Conservation (phyloP, 2,329 filamentous ascomycete genomes). For the Ceratocystis smalleyi region DNA sequence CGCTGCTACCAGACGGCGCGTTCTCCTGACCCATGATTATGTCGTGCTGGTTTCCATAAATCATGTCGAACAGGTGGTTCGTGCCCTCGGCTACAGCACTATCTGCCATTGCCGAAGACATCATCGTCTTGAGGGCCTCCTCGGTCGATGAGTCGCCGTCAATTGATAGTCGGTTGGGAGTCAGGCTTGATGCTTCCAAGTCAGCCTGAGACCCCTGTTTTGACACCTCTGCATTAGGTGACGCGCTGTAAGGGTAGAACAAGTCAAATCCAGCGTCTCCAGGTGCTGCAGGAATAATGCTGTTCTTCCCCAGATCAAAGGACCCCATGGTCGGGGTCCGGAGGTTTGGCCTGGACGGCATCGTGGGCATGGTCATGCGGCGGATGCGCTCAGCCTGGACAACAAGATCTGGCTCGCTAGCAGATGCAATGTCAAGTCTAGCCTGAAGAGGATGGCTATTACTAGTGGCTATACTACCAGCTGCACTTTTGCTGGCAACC, state of each 20-base stretch:
- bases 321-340: neutral
- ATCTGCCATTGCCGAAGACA: neutral
- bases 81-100: slow-evolving; percentile 1
- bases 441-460: neutral
- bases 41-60: slow-evolving; percentile 12
- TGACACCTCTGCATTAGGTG: neutral
- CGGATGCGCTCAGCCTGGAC: slow-evolving; percentile 42
- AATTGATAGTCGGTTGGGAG: neutral
- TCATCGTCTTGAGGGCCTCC: slow-evolving; percentile 1
- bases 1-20: neutral
- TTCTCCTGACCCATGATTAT: neutral
- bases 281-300: slow-evolving; percentile 1
- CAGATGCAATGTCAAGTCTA: slow-evolving; percentile 22
- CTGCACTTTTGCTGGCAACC: slow-evolving; percentile 20
- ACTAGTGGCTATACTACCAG: slow-evolving; percentile 20
- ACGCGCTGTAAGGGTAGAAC: neutral
- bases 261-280: slow-evolving; percentile 7
- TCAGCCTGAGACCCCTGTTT: neutral
- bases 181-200: neutral
- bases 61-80: slow-evolving; percentile 8
- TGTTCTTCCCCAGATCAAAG: neutral
- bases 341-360: slow-evolving; percentile 17
- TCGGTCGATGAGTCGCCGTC: neutral
- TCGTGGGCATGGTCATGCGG: slow-evolving; percentile 38
- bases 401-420: slow-evolving; percentile 39